These are phyloP conservation scores for Zygosaccharomyces pseudobailii DNA, from an alignment of 1,139 yeast species.

Conservation along the genomic window DNA sequence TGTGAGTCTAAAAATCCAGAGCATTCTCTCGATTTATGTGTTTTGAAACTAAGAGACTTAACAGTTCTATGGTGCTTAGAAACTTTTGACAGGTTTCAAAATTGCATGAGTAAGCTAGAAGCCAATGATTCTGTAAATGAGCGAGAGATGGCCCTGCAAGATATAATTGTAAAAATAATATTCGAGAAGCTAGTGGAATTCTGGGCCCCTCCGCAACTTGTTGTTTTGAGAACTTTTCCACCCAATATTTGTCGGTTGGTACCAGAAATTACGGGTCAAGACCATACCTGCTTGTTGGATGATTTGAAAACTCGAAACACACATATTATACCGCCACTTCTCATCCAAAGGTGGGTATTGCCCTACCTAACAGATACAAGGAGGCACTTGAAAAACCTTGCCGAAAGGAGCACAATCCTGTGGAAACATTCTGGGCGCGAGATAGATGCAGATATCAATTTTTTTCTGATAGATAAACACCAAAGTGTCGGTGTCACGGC, in stretches of 20 bases:
- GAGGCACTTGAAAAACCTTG: conserved; percentile 38
- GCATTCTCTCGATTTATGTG: conserved; percentile 23
- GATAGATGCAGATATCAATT: conserved; percentile 23
- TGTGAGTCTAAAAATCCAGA: conserved; percentile 22
- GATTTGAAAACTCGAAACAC: conserved; percentile 4
- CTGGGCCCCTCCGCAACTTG: conserved; percentile 53
- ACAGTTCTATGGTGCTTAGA: conserved; percentile 29
- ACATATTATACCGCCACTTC: conserved; percentile 29
- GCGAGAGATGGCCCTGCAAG: conserved; percentile 16
- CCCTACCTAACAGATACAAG: conserved; percentile 52
- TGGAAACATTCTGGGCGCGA: conserved; percentile 25
- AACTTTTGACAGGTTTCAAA: conserved; percentile 22
- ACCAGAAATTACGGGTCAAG: conserved; percentile 16
- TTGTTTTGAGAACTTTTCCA: conserved; percentile 44
- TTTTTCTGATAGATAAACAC: conserved; percentile 28
- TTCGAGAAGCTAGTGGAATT: conserved; percentile 44
- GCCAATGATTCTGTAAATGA: conserved; percentile 2
- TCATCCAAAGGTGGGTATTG: conserved; percentile 46
- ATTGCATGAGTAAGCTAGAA: conserved; percentile 7
- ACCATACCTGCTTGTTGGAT: conserved; percentile 16
- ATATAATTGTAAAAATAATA: conserved; percentile 18
- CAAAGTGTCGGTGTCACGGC: conserved; percentile 33
- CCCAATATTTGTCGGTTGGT: conserved; percentile 28
- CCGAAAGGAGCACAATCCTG: conserved; percentile 13
- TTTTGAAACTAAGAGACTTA: conserved; percentile 32